Conservation (phyloP, 2,329 filamentous ascomycete genomes). For the Sclerotinia glacialis region DNA sequence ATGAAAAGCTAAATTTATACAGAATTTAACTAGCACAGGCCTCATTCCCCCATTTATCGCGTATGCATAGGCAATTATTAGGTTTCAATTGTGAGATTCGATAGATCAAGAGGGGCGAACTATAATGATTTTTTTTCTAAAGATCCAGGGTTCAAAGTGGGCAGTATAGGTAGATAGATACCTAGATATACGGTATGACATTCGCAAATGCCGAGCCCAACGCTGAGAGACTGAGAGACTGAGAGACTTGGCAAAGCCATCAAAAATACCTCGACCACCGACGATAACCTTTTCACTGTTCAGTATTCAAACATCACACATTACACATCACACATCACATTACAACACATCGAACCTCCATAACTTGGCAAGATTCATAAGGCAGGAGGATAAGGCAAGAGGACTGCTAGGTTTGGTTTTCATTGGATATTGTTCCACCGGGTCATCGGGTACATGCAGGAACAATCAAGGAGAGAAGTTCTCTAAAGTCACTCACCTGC, state of each 20-base stretch:
- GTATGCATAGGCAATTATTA: slow-evolving; percentile 7
- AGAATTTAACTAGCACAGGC: neutral
- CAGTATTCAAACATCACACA: neutral
- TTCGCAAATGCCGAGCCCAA: slow-evolving; percentile 8
- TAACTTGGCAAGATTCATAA: neutral
- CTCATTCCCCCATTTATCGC: slow-evolving; percentile 4
- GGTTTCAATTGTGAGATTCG: slow-evolving; percentile 5
- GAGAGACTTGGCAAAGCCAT: slow-evolving; percentile 1
- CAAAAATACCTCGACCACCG: neutral
- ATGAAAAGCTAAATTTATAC: slow-evolving; percentile 3
- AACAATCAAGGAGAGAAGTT: slow-evolving; percentile 11
- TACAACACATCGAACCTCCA: neutral
- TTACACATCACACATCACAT: no score
- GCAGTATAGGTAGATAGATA: neutral
- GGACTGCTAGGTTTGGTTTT: neutral
- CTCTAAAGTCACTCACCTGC: neutral
- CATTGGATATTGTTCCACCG: neutral
- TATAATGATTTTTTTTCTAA: neutral
- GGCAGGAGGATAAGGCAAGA: neutral
- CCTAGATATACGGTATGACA: no score
- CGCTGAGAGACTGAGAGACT: neutral
- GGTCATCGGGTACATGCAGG: slow-evolving; percentile 10
- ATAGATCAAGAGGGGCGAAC: slow-evolving; percentile 7
- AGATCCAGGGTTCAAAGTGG: neutral
- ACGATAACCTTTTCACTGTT: neutral